Evolutionary conservation across 768 basidiomycete species (phyloP).

Genomic region (Russula dissimulans): DNA sequence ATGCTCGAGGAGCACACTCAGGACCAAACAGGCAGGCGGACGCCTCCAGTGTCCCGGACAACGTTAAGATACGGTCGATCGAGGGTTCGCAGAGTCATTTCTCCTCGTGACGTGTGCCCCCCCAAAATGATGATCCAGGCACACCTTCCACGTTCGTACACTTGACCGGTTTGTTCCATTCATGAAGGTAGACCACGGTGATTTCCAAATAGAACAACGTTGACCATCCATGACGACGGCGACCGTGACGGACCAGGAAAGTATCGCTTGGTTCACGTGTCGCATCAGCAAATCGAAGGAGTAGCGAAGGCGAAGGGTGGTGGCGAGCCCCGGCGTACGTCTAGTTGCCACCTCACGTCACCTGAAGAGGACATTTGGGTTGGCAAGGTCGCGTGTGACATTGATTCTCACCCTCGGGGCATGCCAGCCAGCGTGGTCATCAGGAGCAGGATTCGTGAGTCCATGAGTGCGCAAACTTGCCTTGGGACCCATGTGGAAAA

Average conservation of each 20-base stretch:
- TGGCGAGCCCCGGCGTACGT: background rate
- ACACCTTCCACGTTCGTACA: conserved; percentile 10
- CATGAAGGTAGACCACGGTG: background rate
- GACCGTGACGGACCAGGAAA: background rate
- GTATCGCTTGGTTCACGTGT: background rate
- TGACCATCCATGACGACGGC: background rate
- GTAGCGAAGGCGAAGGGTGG: background rate
- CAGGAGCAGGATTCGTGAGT: too few relatives aligned
- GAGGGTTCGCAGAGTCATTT: conserved; percentile 12
- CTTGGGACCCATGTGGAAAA: too few relatives aligned
- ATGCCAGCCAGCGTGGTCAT: too few relatives aligned
- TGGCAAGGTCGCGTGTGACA: background rate
- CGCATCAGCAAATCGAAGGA: too few relatives aligned
- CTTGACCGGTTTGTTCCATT: background rate
- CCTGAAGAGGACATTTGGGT: background rate
- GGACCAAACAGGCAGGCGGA: background rate
- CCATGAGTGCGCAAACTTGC: too few relatives aligned
- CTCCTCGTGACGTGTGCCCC: conserved; percentile 20
- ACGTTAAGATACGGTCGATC: conserved; percentile 11
- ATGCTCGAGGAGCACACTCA: conserved; percentile 11
- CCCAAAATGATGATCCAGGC: conserved; percentile 17
- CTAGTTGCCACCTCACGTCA: conserved; percentile 8
- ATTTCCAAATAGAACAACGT: background rate
- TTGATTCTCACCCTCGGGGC: too few relatives aligned
- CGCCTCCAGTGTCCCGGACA: conserved; percentile 9